A percentile compares a stretch with the other conserved stretches of the same genome.
phyloP scores from a whole-genome alignment of 23 red algal species.

The Pyropia yezoensis region DNA sequence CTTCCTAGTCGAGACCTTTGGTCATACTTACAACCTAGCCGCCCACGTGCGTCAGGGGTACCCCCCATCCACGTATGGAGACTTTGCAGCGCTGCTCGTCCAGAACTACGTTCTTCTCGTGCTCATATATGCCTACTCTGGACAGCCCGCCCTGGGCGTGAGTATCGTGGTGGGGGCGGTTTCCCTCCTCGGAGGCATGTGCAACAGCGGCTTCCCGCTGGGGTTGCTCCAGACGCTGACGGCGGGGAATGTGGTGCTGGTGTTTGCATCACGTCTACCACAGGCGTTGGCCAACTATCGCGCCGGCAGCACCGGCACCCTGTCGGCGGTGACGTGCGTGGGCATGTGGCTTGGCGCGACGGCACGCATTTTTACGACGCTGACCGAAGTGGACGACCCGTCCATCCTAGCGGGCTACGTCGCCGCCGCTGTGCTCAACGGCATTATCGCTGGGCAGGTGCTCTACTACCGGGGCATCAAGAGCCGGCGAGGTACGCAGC shows the following conservation, averaged over 20 bases:
- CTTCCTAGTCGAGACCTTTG: conserved; percentile 82
- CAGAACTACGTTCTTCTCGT: conserved; percentile 80
- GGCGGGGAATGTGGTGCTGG: conserved; percentile 50
- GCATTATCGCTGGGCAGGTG: conserved; percentile 63
- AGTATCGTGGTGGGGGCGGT: conserved; percentile 22
- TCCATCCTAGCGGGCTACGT: conserved; percentile 78
- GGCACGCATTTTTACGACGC: conserved; percentile 81
- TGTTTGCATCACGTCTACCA: conserved; percentile 54
- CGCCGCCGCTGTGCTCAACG: conserved; percentile 51
- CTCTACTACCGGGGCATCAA: conserved; percentile 47
- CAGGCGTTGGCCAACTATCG: conserved; percentile 62
- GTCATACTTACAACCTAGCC: conserved; percentile 94
- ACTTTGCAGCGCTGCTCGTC: conserved; percentile 67
- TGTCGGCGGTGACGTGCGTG: conserved; percentile 72
- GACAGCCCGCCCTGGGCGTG: not conserved
- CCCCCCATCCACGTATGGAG: conserved; percentile 87
- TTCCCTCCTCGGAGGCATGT: conserved; percentile 33
- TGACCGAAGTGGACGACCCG: conserved; percentile 67
- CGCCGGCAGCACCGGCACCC: conserved; percentile 46
- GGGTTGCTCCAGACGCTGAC: conserved; percentile 57
- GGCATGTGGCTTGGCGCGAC: conserved; percentile 80
- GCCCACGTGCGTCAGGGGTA: conserved; percentile 78
- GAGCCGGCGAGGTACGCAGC: not conserved
- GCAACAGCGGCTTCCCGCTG: conserved; percentile 44
- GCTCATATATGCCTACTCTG: conserved; percentile 54